Conservation (phyloP, 2,329 filamentous ascomycete species). For the Venturiaceae sp. region DNA sequence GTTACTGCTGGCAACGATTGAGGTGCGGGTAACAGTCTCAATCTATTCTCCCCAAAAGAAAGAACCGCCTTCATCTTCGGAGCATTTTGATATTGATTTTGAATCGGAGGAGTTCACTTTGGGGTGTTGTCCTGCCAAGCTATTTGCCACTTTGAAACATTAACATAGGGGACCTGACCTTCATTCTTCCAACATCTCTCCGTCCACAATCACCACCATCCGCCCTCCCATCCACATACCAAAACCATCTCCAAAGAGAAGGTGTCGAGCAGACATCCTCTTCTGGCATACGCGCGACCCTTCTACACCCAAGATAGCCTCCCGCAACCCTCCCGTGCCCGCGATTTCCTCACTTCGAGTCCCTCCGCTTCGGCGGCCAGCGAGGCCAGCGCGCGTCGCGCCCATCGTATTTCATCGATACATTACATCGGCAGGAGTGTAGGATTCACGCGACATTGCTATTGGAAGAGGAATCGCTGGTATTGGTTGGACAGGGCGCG, state of each 20-base stretch:
- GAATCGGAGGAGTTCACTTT: not conserved
- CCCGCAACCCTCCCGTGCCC: not conserved
- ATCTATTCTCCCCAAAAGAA: not conserved
- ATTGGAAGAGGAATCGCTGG: not conserved
- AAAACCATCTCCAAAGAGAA: not conserved
- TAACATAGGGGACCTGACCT: not conserved
- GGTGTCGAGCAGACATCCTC: not conserved
- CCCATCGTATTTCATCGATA: not conserved
- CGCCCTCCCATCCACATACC: not conserved
- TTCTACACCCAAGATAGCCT: not conserved
- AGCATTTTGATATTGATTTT: not conserved
- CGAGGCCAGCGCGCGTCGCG: slow-evolving; percentile 3
- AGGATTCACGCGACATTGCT: not conserved
- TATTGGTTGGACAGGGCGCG: not conserved
- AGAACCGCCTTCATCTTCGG: not conserved
- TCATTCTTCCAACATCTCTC: not conserved
- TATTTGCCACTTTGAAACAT: too few relatives aligned
- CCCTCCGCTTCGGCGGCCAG: slow-evolving; percentile 6
- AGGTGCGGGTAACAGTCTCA: not conserved
- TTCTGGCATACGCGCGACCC: not conserved
- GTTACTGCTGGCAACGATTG: slow-evolving; percentile 11
- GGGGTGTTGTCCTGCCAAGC: not conserved
- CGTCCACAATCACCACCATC: not conserved
- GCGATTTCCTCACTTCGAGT: not conserved
- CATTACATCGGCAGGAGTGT: not conserved